These are phyloP conservation scores for Teratosphaeria zuluensis DNA, from an alignment of 2,329 filamentous ascomycete species.

Conservation along the genomic window DNA sequence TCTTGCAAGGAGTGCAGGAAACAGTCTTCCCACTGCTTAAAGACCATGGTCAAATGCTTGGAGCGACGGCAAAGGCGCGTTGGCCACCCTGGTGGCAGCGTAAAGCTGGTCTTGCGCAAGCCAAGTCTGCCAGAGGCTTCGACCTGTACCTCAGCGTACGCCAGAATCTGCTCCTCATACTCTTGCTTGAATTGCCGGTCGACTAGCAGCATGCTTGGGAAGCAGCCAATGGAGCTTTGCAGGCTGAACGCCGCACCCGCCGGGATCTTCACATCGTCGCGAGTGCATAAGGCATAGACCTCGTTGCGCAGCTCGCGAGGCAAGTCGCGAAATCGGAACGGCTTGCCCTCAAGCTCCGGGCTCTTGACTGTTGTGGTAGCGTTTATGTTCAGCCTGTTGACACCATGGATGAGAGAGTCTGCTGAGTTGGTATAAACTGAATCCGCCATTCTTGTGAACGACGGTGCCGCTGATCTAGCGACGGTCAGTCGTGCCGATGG, in stretches of 20 bases:
- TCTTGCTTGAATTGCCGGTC: background rate
- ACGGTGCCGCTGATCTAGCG: too few species aligned
- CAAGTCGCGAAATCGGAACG: background rate
- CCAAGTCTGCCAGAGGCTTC: background rate
- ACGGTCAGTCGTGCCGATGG: too few species aligned
- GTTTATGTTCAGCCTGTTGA: background rate
- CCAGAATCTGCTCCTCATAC: background rate
- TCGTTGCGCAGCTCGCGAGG: background rate
- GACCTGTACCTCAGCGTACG: background rate
- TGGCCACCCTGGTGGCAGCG: too few species aligned
- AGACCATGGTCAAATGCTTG: too few species aligned
- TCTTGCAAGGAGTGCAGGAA: too few species aligned
- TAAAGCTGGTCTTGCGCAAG: too few species aligned
- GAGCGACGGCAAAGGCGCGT: too few species aligned
- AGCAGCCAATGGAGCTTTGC: background rate
- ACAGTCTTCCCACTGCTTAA: too few species aligned
- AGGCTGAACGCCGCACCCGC: background rate
- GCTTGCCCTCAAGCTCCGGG: background rate
- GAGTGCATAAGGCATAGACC: background rate
- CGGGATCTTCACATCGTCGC: background rate
- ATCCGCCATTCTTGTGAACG: background rate
- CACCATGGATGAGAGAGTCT: background rate
- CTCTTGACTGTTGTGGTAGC: background rate
- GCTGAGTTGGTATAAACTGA: background rate
- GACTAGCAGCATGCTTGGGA: background rate